Conservation (phyloP, 495 filamentous ascomycete species). For the Oidiodendron maius region DNA sequence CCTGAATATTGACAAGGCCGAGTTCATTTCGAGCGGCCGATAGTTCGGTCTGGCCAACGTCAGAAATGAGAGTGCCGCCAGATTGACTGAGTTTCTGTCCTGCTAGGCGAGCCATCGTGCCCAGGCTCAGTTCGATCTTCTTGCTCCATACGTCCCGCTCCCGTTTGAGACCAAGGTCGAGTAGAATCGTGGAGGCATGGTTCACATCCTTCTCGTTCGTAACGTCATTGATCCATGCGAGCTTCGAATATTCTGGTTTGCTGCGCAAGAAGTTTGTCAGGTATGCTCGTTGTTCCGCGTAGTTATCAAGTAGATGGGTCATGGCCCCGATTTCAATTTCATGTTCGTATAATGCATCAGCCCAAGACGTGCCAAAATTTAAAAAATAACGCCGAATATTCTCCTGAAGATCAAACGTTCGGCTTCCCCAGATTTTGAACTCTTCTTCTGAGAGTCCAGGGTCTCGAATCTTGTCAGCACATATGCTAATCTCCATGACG, state of each 20-base stretch:
- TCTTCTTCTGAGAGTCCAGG: constrained; percentile 6
- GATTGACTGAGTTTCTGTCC: constrained; percentile 22
- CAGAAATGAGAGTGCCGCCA: constrained; percentile 29
- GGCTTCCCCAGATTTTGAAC: neutral
- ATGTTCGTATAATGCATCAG: constrained; percentile 71
- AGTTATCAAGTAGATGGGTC: constrained; percentile 61
- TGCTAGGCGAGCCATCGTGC: constrained; percentile 71
- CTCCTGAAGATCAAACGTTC: constrained; percentile 12
- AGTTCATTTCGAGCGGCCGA: constrained; percentile 53
- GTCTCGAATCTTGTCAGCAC: constrained; percentile 14
- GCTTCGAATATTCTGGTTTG: constrained; percentile 59
- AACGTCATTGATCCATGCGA: constrained; percentile 96
- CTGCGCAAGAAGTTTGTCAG: constrained; percentile 71
- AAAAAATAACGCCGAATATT: constrained; percentile 54
- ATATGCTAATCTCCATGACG: constrained; percentile 34
- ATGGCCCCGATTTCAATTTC: constrained; percentile 61
- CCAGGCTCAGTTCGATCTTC: constrained; percentile 83
- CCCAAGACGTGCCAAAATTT: constrained; percentile 69
- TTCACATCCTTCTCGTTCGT: constrained; percentile 63
- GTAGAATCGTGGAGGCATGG: constrained; percentile 60
- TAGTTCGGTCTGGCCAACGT: constrained; percentile 27
- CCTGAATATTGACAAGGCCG: constrained; percentile 65
- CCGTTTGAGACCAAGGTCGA: constrained; percentile 53
- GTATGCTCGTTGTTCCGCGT: constrained; percentile 52
- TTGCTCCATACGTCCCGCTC: constrained; percentile 81